These are phyloP conservation scores for Phytophthora sp. DNA, from an alignment of 352 stramenopile genomes.

Conservation along the genomic window DNA sequence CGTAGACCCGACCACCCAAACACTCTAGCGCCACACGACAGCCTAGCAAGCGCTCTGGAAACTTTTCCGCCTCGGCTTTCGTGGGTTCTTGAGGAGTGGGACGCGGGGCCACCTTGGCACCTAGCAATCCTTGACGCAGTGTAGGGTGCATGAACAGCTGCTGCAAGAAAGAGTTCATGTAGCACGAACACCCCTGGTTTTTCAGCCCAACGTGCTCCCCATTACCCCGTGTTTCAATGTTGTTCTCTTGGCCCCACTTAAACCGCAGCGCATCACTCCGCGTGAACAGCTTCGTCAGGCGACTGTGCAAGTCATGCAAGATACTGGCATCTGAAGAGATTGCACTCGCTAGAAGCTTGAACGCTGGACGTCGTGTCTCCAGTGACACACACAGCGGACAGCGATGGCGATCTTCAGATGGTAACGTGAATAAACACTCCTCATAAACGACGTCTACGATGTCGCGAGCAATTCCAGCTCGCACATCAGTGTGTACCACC, in stretches of 20 bases:
- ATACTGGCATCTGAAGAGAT: slow-evolving; percentile 74
- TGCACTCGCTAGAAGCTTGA: slow-evolving; percentile 80
- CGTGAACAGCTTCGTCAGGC: slow-evolving; percentile 68
- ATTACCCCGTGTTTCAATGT: slow-evolving; percentile 80
- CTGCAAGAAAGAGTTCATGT: slow-evolving; percentile 99
- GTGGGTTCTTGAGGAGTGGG: slow-evolving; percentile 72
- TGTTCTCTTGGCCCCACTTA: slow-evolving; percentile 87
- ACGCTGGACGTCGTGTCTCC: slow-evolving; percentile 80
- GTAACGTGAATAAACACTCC: slow-evolving; percentile 84
- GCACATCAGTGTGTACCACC: slow-evolving; percentile 54
- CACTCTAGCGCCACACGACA: slow-evolving; percentile 93
- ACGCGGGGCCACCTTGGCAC: slow-evolving; percentile 66
- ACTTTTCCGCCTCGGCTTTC: slow-evolving; percentile 91
- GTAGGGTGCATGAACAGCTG: slow-evolving; percentile 94
- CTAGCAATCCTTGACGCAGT: slow-evolving; percentile 79
- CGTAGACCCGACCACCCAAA: slow-evolving; percentile 92
- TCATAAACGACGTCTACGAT: slow-evolving; percentile 87
- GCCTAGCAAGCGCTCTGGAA: slow-evolving; percentile 69
- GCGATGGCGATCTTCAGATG: slow-evolving; percentile 63
- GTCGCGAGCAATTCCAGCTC: slow-evolving; percentile 57
- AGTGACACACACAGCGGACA: slow-evolving; percentile 78
- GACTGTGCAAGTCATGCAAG: slow-evolving; percentile 62
- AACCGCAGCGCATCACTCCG: slow-evolving; percentile 61
- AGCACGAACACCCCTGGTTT: slow-evolving; percentile 99
- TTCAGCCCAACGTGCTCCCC: slow-evolving; percentile 94